Base-by-base conservation (phyloP, 306 rosid genomes). In the Citrullus amarus region DNA sequence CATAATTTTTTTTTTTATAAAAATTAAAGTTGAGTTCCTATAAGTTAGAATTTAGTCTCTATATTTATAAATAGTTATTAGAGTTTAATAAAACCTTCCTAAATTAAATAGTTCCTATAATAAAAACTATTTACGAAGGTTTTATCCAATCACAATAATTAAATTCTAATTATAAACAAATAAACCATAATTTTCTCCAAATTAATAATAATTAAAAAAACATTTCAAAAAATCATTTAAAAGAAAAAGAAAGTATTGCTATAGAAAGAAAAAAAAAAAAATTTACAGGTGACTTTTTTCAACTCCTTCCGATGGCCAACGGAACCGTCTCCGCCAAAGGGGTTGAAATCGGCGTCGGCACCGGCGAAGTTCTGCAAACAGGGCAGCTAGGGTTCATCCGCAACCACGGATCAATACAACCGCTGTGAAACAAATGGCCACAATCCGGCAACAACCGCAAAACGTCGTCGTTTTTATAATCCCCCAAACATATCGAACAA, bases 241-340 rank as follows among this genome's bases (percentile, higher is more conserved):
- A 22, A 34, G 3, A 8, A 63, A 34, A 9, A 22, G 0, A 22
- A 28, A 61, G 41, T 28, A 61, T 61, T 61, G 68, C 10, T 28
- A 28, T 30, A 2, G 34, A 60, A 6, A 30, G 30, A 14, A 67
- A 17, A 9, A 22, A n/a, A 43, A 7, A 9, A 25, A 0, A 10
- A 68, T 44, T 46, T 70, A 70, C 74, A 67, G 4, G 74, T 39
- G 32, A 67, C 14, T 8, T 67, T 41, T 12, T 13, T 44, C 57
- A 70, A 48, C 76, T 46, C 38, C 57, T 50, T 22, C 56, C 57
- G 39, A 13, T 3, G 55, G 98, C 92, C 78, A 95, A 69, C 8
- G 98, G 96, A 79, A 89, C 93, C 60, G 92, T 97, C 86, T 95
- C 98, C 36, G 97, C 96, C 60, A 91, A 88, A 80, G 98, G 98